phyloP scores from a whole-genome alignment of 2,329 filamentous ascomycete species.

The Beauveria sp. region DNA sequence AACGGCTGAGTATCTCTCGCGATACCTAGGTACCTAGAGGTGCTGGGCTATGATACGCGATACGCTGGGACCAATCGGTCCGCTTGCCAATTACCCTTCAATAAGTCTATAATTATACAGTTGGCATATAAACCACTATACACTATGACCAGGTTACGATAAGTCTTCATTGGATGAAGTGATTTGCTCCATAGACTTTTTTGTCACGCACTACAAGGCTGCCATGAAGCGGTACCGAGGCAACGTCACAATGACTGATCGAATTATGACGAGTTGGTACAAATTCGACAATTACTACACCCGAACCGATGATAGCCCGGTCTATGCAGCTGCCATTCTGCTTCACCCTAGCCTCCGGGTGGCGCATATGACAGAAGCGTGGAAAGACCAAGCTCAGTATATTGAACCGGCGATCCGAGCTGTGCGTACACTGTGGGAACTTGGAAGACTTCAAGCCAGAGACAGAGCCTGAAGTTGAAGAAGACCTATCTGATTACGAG shows the following conservation, averaged over 20 bases:
- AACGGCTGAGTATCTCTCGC: too few relatives aligned
- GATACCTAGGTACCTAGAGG: too few relatives aligned
- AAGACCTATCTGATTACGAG: not conserved
- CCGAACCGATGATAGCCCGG: not conserved
- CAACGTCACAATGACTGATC: not conserved
- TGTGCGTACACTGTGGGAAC: not conserved
- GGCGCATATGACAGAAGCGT: not conserved
- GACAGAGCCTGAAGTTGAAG: not conserved
- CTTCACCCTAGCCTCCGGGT: not conserved
- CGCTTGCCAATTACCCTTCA: too few relatives aligned
- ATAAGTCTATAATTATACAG: too few relatives aligned
- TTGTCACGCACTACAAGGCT: not conserved
- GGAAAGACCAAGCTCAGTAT: constrained; percentile 2
- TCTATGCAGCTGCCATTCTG: constrained; percentile 4
- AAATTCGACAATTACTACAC: constrained; percentile 4
- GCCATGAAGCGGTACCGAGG: not conserved
- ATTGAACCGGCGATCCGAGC: not conserved
- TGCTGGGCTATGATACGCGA: too few relatives aligned
- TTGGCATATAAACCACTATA: too few relatives aligned
- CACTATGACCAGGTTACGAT: too few relatives aligned
- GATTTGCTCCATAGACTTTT: not conserved
- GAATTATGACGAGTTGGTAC: not conserved
- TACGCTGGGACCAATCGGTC: too few relatives aligned
- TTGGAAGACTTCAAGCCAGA: not conserved
- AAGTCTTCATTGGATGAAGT: constrained; percentile 2